A percentile compares a stretch with the other conserved stretches of the same genome.
phyloP scores from a whole-genome alignment of 805 yeast genomes.

The Teunomyces barrocoloradensis region DNA sequence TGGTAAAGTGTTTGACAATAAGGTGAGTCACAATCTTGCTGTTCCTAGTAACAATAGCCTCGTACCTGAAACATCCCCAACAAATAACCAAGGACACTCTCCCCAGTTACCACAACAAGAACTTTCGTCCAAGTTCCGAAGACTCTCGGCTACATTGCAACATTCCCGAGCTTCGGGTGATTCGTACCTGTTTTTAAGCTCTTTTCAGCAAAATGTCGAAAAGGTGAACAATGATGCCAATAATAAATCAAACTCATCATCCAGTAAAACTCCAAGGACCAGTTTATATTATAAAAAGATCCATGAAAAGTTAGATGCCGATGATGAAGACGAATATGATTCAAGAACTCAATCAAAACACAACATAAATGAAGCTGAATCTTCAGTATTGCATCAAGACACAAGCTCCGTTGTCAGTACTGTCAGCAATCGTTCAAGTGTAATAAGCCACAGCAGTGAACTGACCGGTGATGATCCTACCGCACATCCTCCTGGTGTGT shows the following conservation, averaged over 20 bases:
- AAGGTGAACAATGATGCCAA: slow-evolving; percentile 18
- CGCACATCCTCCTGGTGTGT: background rate
- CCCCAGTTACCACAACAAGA: slow-evolving; percentile 30
- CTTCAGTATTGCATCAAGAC: slow-evolving; percentile 8
- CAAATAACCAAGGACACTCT: background rate
- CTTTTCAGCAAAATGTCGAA: slow-evolving; percentile 39
- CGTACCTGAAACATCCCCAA: background rate
- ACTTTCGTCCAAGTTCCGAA: slow-evolving; percentile 33
- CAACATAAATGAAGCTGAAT: background rate
- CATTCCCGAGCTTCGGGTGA: slow-evolving; percentile 36
- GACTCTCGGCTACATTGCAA: slow-evolving; percentile 37
- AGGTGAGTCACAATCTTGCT: slow-evolving; percentile 7
- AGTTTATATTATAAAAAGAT: slow-evolving; percentile 34
- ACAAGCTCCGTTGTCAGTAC: slow-evolving; percentile 20
- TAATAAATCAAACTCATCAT: slow-evolving; percentile 1
- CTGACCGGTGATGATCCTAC: background rate
- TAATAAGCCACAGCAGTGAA: slow-evolving; percentile 14
- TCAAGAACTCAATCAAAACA: slow-evolving; percentile 1
- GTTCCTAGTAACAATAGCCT: background rate
- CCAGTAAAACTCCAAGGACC: slow-evolving; percentile 16
- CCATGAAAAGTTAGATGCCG: slow-evolving; percentile 18
- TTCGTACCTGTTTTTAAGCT: slow-evolving; percentile 36
- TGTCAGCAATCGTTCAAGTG: slow-evolving; percentile 25
- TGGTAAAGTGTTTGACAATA: slow-evolving; percentile 9
- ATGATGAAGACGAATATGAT: slow-evolving; percentile 2